These are phyloP conservation scores for Umbelopsis ramanniana DNA, from an alignment of 192 early-diverging fungal genomes.

Conservation along the genomic window DNA sequence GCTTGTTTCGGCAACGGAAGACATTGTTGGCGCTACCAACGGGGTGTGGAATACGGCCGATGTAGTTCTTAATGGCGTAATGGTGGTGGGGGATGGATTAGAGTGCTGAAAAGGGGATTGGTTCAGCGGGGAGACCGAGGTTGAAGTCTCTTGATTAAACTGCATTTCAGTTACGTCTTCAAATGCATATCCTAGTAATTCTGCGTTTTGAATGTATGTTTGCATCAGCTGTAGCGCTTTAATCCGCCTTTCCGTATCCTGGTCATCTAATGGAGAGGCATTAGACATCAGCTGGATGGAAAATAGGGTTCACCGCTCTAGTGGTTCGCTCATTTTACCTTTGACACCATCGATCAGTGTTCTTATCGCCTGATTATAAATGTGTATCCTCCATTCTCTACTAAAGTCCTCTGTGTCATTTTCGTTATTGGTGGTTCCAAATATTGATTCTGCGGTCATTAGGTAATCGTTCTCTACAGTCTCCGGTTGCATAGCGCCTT, in stretches of 20 bases:
- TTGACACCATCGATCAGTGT: slow-evolving; percentile 8
- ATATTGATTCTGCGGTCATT: slow-evolving; percentile 1
- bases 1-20: background rate
- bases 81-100: background rate
- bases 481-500: background rate
- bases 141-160: background rate
- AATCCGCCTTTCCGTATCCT: background rate
- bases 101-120: background rate
- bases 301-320: background rate
- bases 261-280: background rate
- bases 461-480: background rate
- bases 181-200: background rate
- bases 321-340: background rate
- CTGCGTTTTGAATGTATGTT: slow-evolving; percentile 9
- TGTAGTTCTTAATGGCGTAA: background rate
- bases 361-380: slow-evolving; percentile 6
- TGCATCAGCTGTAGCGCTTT: background rate
- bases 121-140: no score
- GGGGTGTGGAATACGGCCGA: background rate
- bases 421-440: background rate
- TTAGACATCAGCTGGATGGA: background rate
- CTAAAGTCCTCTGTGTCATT: background rate
- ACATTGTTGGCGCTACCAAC: background rate
- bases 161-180: background rate
- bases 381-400: slow-evolving; percentile 7